Base-by-base conservation (phyloP, 2,329 filamentous ascomycete species). In the Stachybotrys chartarum region DNA sequence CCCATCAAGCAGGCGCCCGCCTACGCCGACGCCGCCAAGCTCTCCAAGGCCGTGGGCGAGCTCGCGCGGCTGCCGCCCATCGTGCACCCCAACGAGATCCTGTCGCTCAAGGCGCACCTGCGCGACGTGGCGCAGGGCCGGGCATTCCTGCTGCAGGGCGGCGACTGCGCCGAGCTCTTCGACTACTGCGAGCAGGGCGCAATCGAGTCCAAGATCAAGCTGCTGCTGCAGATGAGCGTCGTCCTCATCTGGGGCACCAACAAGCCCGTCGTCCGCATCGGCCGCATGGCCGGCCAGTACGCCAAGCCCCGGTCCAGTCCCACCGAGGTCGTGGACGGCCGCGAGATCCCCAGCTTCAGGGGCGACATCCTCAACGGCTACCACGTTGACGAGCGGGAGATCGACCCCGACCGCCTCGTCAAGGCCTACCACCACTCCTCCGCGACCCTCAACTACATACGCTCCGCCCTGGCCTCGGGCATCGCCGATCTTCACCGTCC, bases 291-390 rank as follows among this genome's bases (percentile, higher is more conserved):
- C 12, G 94, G 94, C 4, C 94, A 99, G 78, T 99, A 96, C 67
- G 94, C 94, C 32, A 99, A 99, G 75, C 94, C 93, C 3, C 80
- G 94, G 55, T 96, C 91, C 5, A 96, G 87, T 63, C 89, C 93
- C 0, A 92, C 85, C 44, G 94, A 99, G 75, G 81, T 85, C 1
- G 76, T 95, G 52, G 78, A 95, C 60, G 92, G 91, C 53, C 83
- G 84, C 57, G 84, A 91, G 66, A 87, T 96, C 54, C 89, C 90
- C 5, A 94, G 90, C 47, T 99, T 97, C 79, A 82, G 94, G 53
- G 94, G 94, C 16, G 94, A 99, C 64, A 97, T 97, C 58, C 79
- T 99, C 60, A 99, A 99, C 68, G 93, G 93, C 30, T 96, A 87
- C 73, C 81, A 84, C 44, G 75, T 84, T 0, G 83, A 87, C n/a